A percentile compares a stretch with the other conserved stretches of the same genome.
Evolutionary conservation across 306 rosid species (phyloP).

Genomic region (Rosa rugosa): DNA sequence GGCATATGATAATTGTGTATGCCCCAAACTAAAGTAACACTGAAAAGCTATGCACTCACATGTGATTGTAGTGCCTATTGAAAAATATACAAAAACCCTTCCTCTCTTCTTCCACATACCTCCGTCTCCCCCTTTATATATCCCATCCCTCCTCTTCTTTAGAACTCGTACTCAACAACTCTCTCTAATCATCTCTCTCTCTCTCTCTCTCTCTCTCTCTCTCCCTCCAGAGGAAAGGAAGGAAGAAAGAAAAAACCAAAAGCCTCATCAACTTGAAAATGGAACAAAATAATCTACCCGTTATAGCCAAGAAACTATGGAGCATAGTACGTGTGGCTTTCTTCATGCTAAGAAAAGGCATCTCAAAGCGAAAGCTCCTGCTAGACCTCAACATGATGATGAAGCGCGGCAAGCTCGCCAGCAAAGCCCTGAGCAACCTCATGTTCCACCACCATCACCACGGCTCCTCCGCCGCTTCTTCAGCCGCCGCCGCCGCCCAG

Average conservation of each 20-base stretch:
- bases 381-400: constrained; percentile 67
- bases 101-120: constrained; percentile 25
- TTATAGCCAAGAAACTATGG: constrained; percentile 58
- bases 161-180: constrained; percentile 16
- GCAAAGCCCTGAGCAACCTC: constrained; percentile 72
- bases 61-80: background rate
- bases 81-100: constrained; percentile 1
- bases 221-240: background rate
- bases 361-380: constrained; percentile 60
- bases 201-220: constrained; percentile 25
- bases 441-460: constrained; percentile 52
- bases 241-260: constrained; percentile 1
- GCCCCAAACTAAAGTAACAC: constrained; percentile 5
- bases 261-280: background rate
- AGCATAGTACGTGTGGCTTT: constrained; percentile 55
- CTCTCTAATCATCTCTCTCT: constrained; percentile 24
- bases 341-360: constrained; percentile 72
- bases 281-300: constrained; percentile 37
- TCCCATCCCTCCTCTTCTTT: constrained; percentile 18
- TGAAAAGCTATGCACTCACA: constrained; percentile 12
- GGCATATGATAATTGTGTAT: background rate
- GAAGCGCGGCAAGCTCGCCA: constrained; percentile 81
- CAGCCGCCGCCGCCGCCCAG: constrained; percentile 17
- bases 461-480: constrained; percentile 9
- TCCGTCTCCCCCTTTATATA: constrained; percentile 25